phyloP scores from a whole-genome alignment of 805 yeast species.

The Candida corydali region DNA sequence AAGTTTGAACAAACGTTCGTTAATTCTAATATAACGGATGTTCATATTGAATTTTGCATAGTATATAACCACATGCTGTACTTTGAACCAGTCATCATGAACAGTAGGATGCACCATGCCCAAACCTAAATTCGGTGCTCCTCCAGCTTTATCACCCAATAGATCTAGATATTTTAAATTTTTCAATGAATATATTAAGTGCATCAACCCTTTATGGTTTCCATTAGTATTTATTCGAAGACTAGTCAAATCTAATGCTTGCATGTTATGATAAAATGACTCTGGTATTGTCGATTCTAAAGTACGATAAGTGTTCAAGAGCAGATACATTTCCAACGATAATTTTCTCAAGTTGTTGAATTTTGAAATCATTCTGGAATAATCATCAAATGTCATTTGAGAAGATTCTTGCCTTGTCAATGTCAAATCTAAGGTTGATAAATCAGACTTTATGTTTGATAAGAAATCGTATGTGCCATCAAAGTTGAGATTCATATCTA shows the following conservation, averaged over 20 bases:
- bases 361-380: constrained; percentile 16
- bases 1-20: constrained; percentile 46
- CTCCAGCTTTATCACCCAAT: constrained; percentile 49
- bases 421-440: constrained; percentile 38
- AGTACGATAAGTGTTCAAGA: constrained; percentile 11
- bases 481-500: constrained; percentile 41
- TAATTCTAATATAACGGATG: constrained; percentile 44
- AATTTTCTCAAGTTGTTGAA: constrained; percentile 24
- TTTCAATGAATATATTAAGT: constrained; percentile 21
- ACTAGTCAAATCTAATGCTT: constrained; percentile 22
- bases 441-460: constrained; percentile 10
- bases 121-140: constrained; percentile 51
- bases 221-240: constrained; percentile 37
- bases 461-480: constrained; percentile 40
- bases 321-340: constrained; percentile 39
- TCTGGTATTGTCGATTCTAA: not conserved
- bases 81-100: constrained; percentile 54
- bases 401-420: constrained; percentile 16
- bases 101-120: constrained; percentile 52
- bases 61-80: constrained; percentile 48
- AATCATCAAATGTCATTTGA: constrained; percentile 24
- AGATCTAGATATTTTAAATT: constrained; percentile 36
- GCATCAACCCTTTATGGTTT: constrained; percentile 14
- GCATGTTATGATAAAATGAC: constrained; percentile 12
- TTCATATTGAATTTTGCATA: constrained; percentile 24